Conservation (phyloP, 352 stramenopile species). For the Phytopythium aichiense region DNA sequence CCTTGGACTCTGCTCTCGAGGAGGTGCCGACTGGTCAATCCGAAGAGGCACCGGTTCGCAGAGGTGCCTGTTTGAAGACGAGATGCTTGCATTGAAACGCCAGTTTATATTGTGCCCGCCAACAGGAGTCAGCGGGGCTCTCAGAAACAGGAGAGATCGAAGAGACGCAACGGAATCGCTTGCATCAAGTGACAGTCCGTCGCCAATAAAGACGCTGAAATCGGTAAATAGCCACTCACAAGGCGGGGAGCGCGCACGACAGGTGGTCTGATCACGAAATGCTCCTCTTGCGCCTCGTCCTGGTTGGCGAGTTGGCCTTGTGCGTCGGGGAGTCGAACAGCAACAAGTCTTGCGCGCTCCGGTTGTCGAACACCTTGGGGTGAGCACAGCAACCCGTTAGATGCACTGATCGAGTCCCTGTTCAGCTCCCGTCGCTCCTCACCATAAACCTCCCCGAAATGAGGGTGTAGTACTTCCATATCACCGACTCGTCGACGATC, state of each 20-base stretch:
- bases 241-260: neutral
- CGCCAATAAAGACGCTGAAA: neutral
- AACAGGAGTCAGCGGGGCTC: neutral
- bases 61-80: neutral
- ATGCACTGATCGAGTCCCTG: neutral
- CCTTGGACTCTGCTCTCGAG: neutral
- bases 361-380: constrained; percentile 16
- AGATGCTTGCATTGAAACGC: neutral
- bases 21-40: neutral
- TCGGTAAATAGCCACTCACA: constrained; percentile 12
- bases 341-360: constrained; percentile 8
- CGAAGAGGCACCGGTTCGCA: constrained; percentile 1
- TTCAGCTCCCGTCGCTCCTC: neutral
- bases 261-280: constrained; percentile 18
- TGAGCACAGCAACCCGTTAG: neutral
- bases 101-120: neutral
- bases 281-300: constrained; percentile 22
- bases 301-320: neutral
- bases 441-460: constrained; percentile 76
- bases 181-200: neutral
- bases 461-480: constrained; percentile 69
- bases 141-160: too few relatives aligned
- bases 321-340: constrained; percentile 6
- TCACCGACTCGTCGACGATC: constrained; percentile 67
- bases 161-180: neutral